phyloP scores from a whole-genome alignment of 1,139 yeast species.

The Magnusiomyces ingens region DNA sequence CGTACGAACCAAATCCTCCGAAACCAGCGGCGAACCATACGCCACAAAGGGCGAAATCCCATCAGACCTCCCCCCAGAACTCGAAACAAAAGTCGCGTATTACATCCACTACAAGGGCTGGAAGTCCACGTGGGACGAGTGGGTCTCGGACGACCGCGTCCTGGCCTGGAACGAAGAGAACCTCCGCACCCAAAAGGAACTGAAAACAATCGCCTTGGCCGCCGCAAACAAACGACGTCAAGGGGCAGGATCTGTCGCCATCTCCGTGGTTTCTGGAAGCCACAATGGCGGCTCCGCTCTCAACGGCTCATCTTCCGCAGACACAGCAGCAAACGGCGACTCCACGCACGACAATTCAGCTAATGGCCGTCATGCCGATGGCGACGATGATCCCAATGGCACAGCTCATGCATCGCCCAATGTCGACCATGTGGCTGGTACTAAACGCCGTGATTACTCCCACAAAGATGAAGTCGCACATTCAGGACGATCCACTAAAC shows the following conservation, averaged over 20 bases:
- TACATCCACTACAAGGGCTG: slow-evolving; percentile 90
- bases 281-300: slow-evolving; percentile 1
- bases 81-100: slow-evolving; percentile 42
- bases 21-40: slow-evolving; percentile 20
- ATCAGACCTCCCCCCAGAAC: slow-evolving; percentile 43
- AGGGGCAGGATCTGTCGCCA: slow-evolving; percentile 4
- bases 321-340: not conserved
- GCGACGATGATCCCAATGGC: too few relatives aligned
- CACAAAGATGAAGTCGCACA: slow-evolving; percentile 13
- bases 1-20: slow-evolving; percentile 19
- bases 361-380: not conserved
- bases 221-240: slow-evolving; percentile 26
- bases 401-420: too few relatives aligned
- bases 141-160: slow-evolving; percentile 73
- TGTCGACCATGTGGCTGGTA: not conserved
- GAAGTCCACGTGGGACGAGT: slow-evolving; percentile 96
- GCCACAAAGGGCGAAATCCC: slow-evolving; percentile 23
- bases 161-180: slow-evolving; percentile 67
- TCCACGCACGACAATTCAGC: not conserved
- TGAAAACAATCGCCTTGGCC: slow-evolving; percentile 46
- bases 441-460: slow-evolving; percentile 4
- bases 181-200: slow-evolving; percentile 53
- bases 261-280: slow-evolving; percentile 11
- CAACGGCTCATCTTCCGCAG: not conserved
- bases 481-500: slow-evolving; percentile 14